Percentiles rank a stretch among this genome's conserved stretches.
These are phyloP conservation scores for Tephrocybe sp. DNA, from an alignment of 768 basidiomycete genomes.

Conservation along the genomic window DNA sequence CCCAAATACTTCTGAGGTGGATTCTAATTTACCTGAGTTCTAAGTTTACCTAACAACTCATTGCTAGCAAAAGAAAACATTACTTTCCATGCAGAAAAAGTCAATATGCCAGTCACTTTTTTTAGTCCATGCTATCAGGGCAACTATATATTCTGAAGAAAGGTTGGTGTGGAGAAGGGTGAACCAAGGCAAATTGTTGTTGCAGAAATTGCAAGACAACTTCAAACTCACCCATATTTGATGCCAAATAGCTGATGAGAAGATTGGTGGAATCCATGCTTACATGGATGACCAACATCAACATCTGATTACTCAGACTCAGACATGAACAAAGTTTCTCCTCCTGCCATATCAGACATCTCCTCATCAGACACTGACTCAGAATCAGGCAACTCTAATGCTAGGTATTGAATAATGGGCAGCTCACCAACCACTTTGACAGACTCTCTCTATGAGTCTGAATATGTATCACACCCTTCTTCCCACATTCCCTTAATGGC, in stretches of 20 bases:
- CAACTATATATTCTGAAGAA: neutral
- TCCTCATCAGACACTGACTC: neutral
- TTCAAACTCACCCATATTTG: neutral
- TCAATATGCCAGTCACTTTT: neutral
- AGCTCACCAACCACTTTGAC: neutral
- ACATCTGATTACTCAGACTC: neutral
- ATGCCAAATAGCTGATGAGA: neutral
- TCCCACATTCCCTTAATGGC: neutral
- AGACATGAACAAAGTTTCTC: neutral
- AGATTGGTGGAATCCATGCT: neutral
- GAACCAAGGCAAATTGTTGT: neutral
- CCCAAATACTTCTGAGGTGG: too few relatives aligned
- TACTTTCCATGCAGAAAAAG: neutral
- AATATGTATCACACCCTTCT: neutral
- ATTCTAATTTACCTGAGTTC: neutral
- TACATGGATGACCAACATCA: neutral
- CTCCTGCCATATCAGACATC: neutral
- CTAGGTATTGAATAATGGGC: neutral
- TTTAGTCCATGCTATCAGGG: neutral
- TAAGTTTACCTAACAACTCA: neutral
- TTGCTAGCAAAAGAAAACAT: neutral
- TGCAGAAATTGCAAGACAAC: neutral
- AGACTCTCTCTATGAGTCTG: neutral
- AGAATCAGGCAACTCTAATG: neutral
- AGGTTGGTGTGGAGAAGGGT: neutral